phyloP scores from a whole-genome alignment of 2,329 filamentous ascomycete genomes.

The Ophiocordyceps camponoti-leonardi region DNA sequence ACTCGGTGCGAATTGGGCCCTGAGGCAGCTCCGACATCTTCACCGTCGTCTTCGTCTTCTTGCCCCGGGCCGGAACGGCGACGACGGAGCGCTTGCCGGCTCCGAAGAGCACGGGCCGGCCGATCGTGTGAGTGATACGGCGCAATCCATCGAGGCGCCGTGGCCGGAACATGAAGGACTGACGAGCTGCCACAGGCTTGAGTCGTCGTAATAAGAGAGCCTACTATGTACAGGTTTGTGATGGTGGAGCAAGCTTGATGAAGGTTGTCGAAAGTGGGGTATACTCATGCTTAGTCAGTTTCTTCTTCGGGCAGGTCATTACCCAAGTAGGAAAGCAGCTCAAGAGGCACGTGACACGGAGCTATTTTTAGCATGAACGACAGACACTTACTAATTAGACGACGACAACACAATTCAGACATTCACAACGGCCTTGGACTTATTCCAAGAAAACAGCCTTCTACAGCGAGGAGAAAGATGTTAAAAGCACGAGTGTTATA shows the following conservation, averaged over 20 bases:
- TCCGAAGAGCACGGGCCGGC: too few species aligned
- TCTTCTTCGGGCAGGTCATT: background rate
- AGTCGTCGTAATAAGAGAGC: background rate
- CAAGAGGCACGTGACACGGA: too few species aligned
- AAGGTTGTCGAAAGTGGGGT: background rate
- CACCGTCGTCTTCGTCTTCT: constrained; percentile 37
- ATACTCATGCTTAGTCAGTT: background rate
- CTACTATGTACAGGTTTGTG: too few species aligned
- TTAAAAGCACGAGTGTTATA: too few species aligned
- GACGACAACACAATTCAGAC: too few species aligned
- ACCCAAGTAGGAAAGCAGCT: background rate
- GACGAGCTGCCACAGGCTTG: background rate
- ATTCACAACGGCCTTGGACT: too few species aligned
- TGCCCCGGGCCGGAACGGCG: constrained; percentile 20
- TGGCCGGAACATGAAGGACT: constrained; percentile 6
- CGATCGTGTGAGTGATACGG: background rate
- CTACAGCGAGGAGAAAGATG: too few species aligned
- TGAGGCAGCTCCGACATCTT: constrained; percentile 40
- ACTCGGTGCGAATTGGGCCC: constrained; percentile 19
- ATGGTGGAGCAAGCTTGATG: background rate
- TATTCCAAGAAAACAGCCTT: too few species aligned
- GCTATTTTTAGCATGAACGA: background rate
- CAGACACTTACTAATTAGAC: background rate
- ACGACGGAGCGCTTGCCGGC: background rate
- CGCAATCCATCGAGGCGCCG: background rate